A percentile compares a stretch with the other conserved stretches of the same genome.
phyloP scores from a whole-genome alignment of 371 early-diverging fungal species.

The Mortierella sp. region DNA sequence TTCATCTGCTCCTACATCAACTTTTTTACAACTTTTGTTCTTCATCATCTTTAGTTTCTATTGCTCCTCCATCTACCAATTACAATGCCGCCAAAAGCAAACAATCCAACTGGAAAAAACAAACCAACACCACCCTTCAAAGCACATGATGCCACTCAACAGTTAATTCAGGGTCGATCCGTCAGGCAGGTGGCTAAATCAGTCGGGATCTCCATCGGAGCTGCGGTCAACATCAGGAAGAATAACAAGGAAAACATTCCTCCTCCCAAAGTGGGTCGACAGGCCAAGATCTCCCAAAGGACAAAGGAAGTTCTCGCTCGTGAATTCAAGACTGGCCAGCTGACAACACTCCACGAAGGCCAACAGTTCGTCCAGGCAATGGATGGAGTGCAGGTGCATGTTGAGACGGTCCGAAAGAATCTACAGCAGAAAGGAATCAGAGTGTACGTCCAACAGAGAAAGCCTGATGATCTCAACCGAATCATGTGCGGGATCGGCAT shows the following conservation, averaged over 20 bases:
- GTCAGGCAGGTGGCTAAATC: too few relatives aligned
- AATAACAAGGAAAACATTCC: conserved; percentile 4
- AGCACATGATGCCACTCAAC: too few relatives aligned
- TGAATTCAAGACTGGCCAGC: neutral
- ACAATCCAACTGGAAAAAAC: too few relatives aligned
- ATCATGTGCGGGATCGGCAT: conserved; percentile 14
- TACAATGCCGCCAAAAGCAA: too few relatives aligned
- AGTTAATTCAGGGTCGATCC: too few relatives aligned
- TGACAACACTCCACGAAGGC: neutral
- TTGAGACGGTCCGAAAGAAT: conserved; percentile 10
- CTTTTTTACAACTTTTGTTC: too few relatives aligned
- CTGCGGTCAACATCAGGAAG: neutral
- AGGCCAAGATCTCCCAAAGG: neutral
- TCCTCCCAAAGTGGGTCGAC: neutral
- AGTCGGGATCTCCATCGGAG: neutral
- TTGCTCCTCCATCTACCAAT: too few relatives aligned
- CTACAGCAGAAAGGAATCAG: neutral
- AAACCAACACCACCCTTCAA: too few relatives aligned
- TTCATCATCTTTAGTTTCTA: too few relatives aligned
- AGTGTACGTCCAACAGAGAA: conserved; percentile 11
- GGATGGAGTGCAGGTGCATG: conserved; percentile 21
- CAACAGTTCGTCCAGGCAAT: neutral
- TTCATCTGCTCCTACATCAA: too few relatives aligned
- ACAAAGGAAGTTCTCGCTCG: conserved; percentile 8
- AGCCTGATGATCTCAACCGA: conserved; percentile 10